Conservation (phyloP, 139 green algal species). For the Desmodesmus armatus region DNA sequence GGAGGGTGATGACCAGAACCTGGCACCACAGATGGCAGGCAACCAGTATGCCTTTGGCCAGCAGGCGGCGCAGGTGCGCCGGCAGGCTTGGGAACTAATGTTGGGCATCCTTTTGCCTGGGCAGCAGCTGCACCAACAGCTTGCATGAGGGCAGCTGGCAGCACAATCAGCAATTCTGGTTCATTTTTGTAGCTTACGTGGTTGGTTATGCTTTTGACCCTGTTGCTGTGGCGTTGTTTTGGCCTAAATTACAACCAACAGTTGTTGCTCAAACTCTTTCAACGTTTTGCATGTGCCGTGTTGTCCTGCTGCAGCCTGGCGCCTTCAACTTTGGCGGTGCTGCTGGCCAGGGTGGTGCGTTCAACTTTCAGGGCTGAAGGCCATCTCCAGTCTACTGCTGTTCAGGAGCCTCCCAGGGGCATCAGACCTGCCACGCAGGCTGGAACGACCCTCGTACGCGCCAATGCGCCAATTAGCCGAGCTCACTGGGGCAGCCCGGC, state of each 20-base stretch:
- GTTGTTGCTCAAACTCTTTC: neutral
- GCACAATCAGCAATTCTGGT: neutral
- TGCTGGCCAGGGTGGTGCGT: conserved; percentile 6
- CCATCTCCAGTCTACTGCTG: too few relatives aligned
- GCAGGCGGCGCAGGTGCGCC: neutral
- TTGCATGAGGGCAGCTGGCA: neutral
- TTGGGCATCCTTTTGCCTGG: too few relatives aligned
- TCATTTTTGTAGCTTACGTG: neutral
- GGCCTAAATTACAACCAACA: too few relatives aligned
- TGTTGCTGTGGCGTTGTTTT: too few relatives aligned
- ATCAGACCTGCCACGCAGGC: neutral
- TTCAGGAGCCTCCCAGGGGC: conserved; percentile 46
- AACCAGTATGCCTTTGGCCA: conserved; percentile 38
- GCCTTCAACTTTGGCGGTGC: conserved; percentile 51
- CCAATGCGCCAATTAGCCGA: neutral
- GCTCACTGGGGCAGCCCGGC: conserved; percentile 33
- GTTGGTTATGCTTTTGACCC: neutral
- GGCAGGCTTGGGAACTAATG: too few relatives aligned
- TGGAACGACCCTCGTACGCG: neutral
- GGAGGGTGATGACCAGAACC: conserved; percentile 96
- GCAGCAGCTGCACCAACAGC: too few relatives aligned
- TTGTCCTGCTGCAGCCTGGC: neutral
- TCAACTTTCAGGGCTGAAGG: conserved; percentile 48
- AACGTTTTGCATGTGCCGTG: neutral
- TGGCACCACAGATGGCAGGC: conserved; percentile 74